These are phyloP conservation scores for Penicillium dipodomyicola DNA, from an alignment of 495 filamentous ascomycete genomes.

Conservation along the genomic window DNA sequence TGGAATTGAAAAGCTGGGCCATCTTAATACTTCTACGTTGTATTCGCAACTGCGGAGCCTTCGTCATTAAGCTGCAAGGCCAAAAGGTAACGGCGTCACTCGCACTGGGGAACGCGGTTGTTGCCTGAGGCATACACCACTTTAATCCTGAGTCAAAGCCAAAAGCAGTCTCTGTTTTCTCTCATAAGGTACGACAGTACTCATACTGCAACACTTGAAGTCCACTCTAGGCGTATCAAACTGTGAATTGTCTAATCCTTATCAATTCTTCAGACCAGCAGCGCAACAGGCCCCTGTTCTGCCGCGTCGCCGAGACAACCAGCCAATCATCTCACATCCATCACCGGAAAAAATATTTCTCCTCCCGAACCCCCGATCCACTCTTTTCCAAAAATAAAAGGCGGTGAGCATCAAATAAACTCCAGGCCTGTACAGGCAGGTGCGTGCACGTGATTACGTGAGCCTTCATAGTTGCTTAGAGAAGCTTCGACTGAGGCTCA, in stretches of 20 bases:
- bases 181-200: slow-evolving; percentile 14
- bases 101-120: slow-evolving; percentile 9
- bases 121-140: slow-evolving; percentile 19
- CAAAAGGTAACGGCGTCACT: slow-evolving; percentile 12
- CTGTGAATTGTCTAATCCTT: slow-evolving; percentile 14
- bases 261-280: slow-evolving; percentile 12
- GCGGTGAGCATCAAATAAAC: slow-evolving; percentile 6
- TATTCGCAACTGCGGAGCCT: slow-evolving; percentile 17
- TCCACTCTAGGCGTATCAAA: slow-evolving; percentile 13
- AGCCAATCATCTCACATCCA: slow-evolving; percentile 3
- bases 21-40: slow-evolving; percentile 17
- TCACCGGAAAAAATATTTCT: slow-evolving; percentile 7
- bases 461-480: slow-evolving; percentile 16
- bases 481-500: slow-evolving; percentile 13
- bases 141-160: slow-evolving; percentile 4
- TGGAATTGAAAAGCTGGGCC: slow-evolving; percentile 8
- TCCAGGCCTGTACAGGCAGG: background rate
- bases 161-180: slow-evolving; percentile 4
- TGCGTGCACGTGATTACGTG: slow-evolving; percentile 11
- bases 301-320: background rate
- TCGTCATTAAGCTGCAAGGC: slow-evolving; percentile 19
- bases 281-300: slow-evolving; percentile 9
- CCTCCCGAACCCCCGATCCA: background rate
- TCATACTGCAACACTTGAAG: slow-evolving; percentile 10
- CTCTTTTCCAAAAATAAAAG: background rate